phyloP scores from a whole-genome alignment of 345 rosid genomes.

The Brassica nigra region DNA sequence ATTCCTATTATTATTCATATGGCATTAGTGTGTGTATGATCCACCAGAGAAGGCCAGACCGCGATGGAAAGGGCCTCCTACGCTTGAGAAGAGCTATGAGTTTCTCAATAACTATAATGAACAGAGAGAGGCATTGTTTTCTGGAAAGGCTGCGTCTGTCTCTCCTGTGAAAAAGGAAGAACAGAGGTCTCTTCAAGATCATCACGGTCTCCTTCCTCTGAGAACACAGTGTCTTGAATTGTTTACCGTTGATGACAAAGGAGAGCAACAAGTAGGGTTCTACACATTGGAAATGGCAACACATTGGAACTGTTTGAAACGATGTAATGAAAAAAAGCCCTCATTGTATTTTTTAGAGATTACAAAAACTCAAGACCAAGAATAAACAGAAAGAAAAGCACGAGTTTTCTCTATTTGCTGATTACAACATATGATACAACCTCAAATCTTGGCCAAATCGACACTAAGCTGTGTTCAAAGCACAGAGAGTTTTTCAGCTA shows the following conservation, averaged over 20 bases:
- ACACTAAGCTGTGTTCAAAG: not conserved
- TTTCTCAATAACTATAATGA: constrained; percentile 53
- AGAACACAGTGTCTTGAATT: constrained; percentile 77
- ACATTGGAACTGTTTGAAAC: constrained; percentile 43
- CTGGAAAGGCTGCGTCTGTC: constrained; percentile 44
- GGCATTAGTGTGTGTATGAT: constrained; percentile 77
- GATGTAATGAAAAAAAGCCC: not conserved
- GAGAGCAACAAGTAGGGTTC: constrained; percentile 71
- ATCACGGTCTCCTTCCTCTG: constrained; percentile 36
- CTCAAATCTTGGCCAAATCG: not conserved
- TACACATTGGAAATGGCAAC: constrained; percentile 89
- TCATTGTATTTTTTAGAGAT: not conserved
- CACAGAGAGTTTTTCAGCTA: not conserved
- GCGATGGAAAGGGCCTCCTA: constrained; percentile 74
- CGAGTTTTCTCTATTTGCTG: not conserved
- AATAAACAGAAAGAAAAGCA: not conserved
- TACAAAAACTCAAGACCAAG: not conserved
- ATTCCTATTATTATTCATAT: constrained; percentile 48
- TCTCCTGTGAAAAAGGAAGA: constrained; percentile 47
- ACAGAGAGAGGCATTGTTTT: constrained; percentile 53
- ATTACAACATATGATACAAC: not conserved
- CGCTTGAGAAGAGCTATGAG: constrained; percentile 59
- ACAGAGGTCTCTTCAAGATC: constrained; percentile 45
- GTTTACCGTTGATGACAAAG: constrained; percentile 56
- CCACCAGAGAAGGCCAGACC: constrained; percentile 78